These are phyloP conservation scores for Entonaema liquescens DNA, from an alignment of 495 filamentous ascomycete genomes.

Conservation along the genomic window DNA sequence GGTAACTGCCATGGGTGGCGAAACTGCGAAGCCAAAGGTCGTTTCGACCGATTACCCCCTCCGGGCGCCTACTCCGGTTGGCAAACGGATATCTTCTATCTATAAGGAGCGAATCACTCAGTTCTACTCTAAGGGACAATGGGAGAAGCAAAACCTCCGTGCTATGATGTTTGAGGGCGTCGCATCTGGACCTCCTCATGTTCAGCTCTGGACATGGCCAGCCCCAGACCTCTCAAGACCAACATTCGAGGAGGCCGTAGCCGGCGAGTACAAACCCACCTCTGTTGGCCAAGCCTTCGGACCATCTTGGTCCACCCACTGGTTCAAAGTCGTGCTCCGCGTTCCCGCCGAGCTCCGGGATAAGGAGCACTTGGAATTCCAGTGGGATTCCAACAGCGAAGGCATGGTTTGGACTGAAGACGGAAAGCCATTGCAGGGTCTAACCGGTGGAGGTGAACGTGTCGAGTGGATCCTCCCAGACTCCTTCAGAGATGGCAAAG, in stretches of 20 bases:
- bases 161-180: slow-evolving; percentile 80
- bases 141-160: slow-evolving; percentile 77
- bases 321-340: slow-evolving; percentile 85
- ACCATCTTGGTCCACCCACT: slow-evolving; percentile 98
- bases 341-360: slow-evolving; percentile 75
- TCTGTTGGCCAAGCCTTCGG: slow-evolving; percentile 82
- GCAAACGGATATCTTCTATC: slow-evolving; percentile 86
- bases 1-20: slow-evolving; percentile 50
- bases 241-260: slow-evolving; percentile 87
- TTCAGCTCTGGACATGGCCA: slow-evolving; percentile 88
- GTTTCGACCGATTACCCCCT: slow-evolving; percentile 54
- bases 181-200: slow-evolving; percentile 73
- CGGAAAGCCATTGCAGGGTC: slow-evolving; percentile 86
- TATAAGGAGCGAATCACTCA: slow-evolving; percentile 84
- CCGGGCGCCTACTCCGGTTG: slow-evolving; percentile 62
- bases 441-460: slow-evolving; percentile 91
- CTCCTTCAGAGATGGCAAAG: slow-evolving; percentile 80
- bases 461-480: slow-evolving; percentile 89
- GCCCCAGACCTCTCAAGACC: slow-evolving; percentile 81
- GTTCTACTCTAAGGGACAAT: slow-evolving; percentile 84
- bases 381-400: slow-evolving; percentile 95
- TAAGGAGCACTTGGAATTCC: slow-evolving; percentile 85
- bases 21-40: slow-evolving; percentile 47
- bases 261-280: slow-evolving; percentile 79
- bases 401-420: slow-evolving; percentile 89